phyloP scores from a whole-genome alignment of 257 asterid genomes.

The Petunia axillaris region DNA sequence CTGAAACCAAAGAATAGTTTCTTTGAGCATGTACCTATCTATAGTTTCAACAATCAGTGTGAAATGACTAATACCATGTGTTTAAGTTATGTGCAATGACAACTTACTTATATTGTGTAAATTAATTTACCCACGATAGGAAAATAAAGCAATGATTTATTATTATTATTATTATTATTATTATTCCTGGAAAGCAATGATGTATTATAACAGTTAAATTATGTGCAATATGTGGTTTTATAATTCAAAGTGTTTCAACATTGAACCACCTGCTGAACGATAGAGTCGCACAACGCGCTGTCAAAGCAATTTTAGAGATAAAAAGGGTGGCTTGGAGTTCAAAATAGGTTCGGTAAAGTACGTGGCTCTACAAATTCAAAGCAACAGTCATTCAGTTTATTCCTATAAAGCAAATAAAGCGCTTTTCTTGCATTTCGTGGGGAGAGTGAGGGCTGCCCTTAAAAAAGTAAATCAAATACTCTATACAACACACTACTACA shows the following conservation, averaged over 20 bases:
- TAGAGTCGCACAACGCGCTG: slow-evolving; percentile 28
- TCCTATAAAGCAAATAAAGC: slow-evolving; percentile 45
- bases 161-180: no score
- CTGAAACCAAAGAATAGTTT: no score
- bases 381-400: slow-evolving; percentile 17
- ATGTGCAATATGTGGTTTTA: background rate
- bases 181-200: no score
- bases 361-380: slow-evolving; percentile 32
- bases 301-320: background rate
- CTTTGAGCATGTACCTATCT: no score
- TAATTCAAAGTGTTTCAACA: background rate
- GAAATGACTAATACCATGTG: no score
- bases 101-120: no score
- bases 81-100: no score
- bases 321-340: background rate
- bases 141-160: no score
- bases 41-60: no score
- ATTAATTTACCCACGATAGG: no score
- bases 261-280: slow-evolving; percentile 13
- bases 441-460: slow-evolving; percentile 34
- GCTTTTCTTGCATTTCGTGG: slow-evolving; percentile 44
- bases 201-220: no score
- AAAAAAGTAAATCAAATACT: slow-evolving; percentile 13
- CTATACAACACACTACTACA: background rate
- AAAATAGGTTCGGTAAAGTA: slow-evolving; percentile 51